These are phyloP conservation scores for Eurotiales sp. DNA, from an alignment of 2,329 filamentous ascomycete genomes.

Conservation along the genomic window DNA sequence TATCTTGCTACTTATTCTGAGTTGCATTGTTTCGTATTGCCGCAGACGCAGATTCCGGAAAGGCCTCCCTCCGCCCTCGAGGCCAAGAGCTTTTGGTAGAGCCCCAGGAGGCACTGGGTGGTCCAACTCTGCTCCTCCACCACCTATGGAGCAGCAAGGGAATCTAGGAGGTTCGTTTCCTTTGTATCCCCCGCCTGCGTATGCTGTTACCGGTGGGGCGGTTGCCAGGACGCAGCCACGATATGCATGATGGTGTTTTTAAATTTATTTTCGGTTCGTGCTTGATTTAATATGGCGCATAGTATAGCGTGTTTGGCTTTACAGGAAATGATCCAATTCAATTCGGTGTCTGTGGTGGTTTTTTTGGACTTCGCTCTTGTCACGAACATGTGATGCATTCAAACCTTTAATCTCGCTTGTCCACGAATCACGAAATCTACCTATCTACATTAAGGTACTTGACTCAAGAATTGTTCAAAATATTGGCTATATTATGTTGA, in stretches of 20 bases:
- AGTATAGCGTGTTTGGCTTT: neutral
- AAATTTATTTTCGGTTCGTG: neutral
- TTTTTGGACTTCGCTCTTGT: no score
- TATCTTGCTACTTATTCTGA: conserved; percentile 63
- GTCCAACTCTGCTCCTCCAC: conserved; percentile 14
- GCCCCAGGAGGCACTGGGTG: conserved; percentile 3
- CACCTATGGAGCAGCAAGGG: conserved; percentile 12
- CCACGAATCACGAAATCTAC: no score
- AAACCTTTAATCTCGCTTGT: no score
- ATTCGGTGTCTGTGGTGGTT: no score
- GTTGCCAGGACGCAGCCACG: conserved; percentile 5
- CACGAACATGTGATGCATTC: no score
- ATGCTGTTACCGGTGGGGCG: neutral
- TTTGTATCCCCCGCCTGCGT: conserved; percentile 8
- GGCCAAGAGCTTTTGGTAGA: neutral
- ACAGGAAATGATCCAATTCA: neutral
- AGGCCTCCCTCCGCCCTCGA: neutral
- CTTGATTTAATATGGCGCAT: neutral
- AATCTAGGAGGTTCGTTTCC: conserved; percentile 4
- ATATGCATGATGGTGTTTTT: conserved; percentile 10
- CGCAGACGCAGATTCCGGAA: conserved; percentile 32
- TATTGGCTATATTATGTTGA: no score
- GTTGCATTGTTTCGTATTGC: conserved; percentile 62
- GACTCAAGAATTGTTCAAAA: no score
- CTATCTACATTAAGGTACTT: no score